A percentile compares a stretch with the other conserved stretches of the same genome.
Evolutionary conservation across 192 early-diverging fungal species (phyloP).

Genomic region (Dispira parvispora): DNA sequence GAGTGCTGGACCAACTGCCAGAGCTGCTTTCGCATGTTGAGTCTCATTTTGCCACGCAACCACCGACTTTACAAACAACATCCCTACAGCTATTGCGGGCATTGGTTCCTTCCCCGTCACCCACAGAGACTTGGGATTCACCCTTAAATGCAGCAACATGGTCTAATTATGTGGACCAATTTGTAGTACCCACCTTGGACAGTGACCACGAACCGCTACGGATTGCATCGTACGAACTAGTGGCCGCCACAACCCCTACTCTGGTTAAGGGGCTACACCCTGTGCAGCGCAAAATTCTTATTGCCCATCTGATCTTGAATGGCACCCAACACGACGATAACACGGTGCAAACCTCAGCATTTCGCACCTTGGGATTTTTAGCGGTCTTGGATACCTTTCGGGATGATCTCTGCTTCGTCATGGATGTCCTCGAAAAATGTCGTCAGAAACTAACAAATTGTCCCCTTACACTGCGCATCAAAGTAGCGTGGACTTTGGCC

Average conservation of each 20-base stretch:
- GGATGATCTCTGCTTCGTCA: neutral
- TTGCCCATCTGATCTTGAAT: neutral
- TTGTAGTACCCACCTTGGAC: neutral
- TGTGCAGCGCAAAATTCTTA: neutral
- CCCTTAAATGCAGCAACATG: too few relatives aligned
- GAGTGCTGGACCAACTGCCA: too few relatives aligned
- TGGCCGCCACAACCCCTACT: neutral
- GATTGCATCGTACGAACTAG: neutral
- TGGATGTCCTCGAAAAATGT: conserved; percentile 1
- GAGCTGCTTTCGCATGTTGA: too few relatives aligned
- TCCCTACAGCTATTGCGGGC: too few relatives aligned
- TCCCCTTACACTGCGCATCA: neutral
- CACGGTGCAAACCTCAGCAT: neutral
- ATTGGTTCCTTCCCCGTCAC: too few relatives aligned
- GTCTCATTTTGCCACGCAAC: too few relatives aligned
- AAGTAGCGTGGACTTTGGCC: neutral
- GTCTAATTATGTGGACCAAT: too few relatives aligned
- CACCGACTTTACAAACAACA: too few relatives aligned
- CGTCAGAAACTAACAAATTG: too few relatives aligned
- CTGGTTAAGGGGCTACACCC: neutral
- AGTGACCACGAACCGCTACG: neutral
- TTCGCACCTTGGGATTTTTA: conserved; percentile 1
- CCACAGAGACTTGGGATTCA: too few relatives aligned
- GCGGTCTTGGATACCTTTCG: neutral
- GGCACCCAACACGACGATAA: neutral